Percentiles rank a stretch among this genome's conserved stretches.
Conservation (phyloP, 2,329 filamentous ascomycete species). For the Atkinsonella texensis region DNA sequence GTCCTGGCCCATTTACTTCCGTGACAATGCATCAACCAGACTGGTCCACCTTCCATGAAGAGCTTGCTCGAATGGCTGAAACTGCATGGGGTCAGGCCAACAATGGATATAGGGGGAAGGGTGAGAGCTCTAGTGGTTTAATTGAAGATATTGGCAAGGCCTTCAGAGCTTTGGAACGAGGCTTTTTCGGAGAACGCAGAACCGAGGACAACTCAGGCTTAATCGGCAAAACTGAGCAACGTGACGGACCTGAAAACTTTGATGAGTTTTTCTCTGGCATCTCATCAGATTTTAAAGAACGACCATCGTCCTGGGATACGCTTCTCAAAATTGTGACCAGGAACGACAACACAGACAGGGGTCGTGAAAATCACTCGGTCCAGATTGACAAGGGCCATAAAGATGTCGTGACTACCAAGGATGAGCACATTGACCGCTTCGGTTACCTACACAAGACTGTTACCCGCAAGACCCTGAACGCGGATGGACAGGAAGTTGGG, state of each 20-base stretch:
- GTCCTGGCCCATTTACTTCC: constrained; percentile 13
- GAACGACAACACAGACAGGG: constrained; percentile 3
- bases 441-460: constrained; percentile 31
- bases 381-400: constrained; percentile 15
- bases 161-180: constrained; percentile 8
- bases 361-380: constrained; percentile 6
- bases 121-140: constrained; percentile 7
- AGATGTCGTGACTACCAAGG: constrained; percentile 21
- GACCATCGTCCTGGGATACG: constrained; percentile 27
- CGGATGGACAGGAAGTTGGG: constrained; percentile 28
- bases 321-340: constrained; percentile 25
- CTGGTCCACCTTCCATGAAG: constrained; percentile 19
- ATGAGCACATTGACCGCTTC: constrained; percentile 30
- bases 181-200: constrained; percentile 1
- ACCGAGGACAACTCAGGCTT: neutral
- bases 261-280: constrained; percentile 30
- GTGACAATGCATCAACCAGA: constrained; percentile 10
- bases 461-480: constrained; percentile 27
- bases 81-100: constrained; percentile 16
- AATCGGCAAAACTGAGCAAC: neutral
- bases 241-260: constrained; percentile 20
- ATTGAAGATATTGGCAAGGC: constrained; percentile 7
- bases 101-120: constrained; percentile 8
- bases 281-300: constrained; percentile 23
- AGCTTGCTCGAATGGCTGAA: constrained; percentile 17